Evolutionary conservation across 441 rosid genomes (phyloP).

Genomic region (Capsella rubella): DNA sequence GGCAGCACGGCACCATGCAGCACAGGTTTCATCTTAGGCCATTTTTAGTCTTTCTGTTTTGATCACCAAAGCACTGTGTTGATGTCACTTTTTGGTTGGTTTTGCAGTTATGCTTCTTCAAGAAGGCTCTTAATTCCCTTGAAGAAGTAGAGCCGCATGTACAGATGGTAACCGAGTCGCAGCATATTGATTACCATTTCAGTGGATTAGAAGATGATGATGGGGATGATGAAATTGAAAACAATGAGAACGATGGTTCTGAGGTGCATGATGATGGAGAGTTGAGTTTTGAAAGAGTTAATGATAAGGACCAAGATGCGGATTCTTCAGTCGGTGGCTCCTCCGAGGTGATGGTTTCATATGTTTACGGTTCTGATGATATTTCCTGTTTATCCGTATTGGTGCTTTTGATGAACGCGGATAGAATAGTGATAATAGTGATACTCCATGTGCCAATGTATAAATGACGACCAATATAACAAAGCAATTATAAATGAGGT

Average conservation of each 20-base stretch:
- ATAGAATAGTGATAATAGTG: conserved; percentile 17
- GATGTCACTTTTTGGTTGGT: conserved; percentile 21
- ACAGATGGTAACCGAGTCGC: conserved; percentile 55
- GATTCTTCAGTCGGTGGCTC: conserved; percentile 54
- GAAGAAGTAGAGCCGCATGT: conserved; percentile 75
- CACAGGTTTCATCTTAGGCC: conserved; percentile 61
- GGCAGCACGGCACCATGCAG: conserved; percentile 85
- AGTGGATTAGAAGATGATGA: conserved; percentile 69
- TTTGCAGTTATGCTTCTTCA: conserved; percentile 65
- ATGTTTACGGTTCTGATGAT: conserved; percentile 27
- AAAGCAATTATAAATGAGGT: conserved; percentile 2
- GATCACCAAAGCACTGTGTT: conserved; percentile 8
- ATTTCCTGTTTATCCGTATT: conserved; percentile 3
- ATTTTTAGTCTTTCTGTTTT: conserved; percentile 30
- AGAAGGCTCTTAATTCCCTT: conserved; percentile 68
- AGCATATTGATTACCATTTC: conserved; percentile 74
- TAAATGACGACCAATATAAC: neutral
- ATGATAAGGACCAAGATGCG: conserved; percentile 54
- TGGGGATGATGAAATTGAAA: conserved; percentile 47
- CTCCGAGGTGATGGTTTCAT: conserved; percentile 66
- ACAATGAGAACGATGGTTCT: conserved; percentile 51
- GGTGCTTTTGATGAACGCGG: conserved; percentile 4
- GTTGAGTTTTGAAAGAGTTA: conserved; percentile 80
- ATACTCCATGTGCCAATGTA: conserved; percentile 7
- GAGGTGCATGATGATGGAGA: conserved; percentile 73